A percentile compares a stretch with the other conserved stretches of the same genome.
Evolutionary conservation across 2,329 filamentous ascomycete species (phyloP).

Genomic region (Colletotrichum sp.): DNA sequence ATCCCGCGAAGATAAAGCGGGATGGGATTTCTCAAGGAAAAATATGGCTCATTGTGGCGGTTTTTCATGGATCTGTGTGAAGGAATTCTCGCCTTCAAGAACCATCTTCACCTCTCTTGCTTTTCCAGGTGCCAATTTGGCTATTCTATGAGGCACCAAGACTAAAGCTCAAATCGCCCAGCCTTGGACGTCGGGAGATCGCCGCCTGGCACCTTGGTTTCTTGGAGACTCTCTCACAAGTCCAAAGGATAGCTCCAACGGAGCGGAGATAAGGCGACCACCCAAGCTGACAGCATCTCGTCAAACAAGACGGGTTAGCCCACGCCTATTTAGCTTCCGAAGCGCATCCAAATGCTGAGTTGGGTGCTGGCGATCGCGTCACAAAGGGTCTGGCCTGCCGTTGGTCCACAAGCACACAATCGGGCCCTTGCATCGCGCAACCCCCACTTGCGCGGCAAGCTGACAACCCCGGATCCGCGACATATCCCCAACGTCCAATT

Average conservation of each 20-base stretch:
- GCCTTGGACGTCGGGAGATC: background rate
- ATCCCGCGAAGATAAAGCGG: background rate
- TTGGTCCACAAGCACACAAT: constrained; percentile 18
- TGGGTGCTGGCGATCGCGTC: background rate
- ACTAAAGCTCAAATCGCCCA: background rate
- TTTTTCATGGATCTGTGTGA: background rate
- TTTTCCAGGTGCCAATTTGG: background rate
- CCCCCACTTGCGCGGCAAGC: background rate
- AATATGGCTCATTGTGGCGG: background rate
- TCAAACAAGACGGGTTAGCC: background rate
- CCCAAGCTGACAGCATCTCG: background rate
- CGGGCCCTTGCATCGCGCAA: constrained; percentile 17
- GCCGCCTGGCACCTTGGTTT: background rate
- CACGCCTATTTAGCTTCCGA: background rate
- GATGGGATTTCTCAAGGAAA: fast-evolving
- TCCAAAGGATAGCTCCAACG: background rate
- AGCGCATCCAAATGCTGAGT: background rate
- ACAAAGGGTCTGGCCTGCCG: background rate
- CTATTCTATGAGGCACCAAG: background rate
- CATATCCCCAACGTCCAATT: background rate
- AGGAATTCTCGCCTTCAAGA: background rate
- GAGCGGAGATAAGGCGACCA: background rate
- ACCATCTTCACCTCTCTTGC: background rate
- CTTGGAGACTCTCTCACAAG: background rate
- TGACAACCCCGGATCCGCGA: constrained; percentile 5